These are phyloP conservation scores for Mucor lusitanicus DNA, from an alignment of 371 early-diverging fungal species.

Conservation along the genomic window DNA sequence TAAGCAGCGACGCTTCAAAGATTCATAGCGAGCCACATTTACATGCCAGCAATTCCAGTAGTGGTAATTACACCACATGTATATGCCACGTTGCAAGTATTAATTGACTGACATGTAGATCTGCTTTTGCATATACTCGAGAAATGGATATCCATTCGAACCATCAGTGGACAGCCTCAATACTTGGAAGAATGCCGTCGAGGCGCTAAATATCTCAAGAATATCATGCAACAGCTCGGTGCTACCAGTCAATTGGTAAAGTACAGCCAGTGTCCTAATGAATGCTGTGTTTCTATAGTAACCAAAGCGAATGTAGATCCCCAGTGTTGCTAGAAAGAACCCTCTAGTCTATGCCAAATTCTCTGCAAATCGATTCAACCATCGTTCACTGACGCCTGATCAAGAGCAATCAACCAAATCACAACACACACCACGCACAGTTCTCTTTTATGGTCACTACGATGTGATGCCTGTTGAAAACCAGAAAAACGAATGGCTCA, in stretches of 20 bases:
- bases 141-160: conserved; percentile 71
- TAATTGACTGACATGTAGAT: conserved; percentile 24
- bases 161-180: conserved; percentile 67
- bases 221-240: conserved; percentile 72
- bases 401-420: neutral
- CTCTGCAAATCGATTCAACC: conserved; percentile 30
- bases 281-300: too few relatives aligned
- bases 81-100: neutral
- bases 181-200: conserved; percentile 75
- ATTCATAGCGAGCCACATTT: neutral
- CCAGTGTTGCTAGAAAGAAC: conserved; percentile 66
- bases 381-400: neutral
- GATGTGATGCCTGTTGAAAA: conserved; percentile 77
- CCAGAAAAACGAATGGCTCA: conserved; percentile 58
- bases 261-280: neutral
- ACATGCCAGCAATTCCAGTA: neutral
- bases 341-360: conserved; percentile 81
- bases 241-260: conserved; percentile 65
- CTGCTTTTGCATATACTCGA: conserved; percentile 66
- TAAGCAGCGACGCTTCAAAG: conserved; percentile 6
- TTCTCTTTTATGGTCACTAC: conserved; percentile 85
- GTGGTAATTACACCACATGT: neutral
- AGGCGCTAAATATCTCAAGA: conserved; percentile 75
- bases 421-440: conserved; percentile 42
- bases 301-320: conserved; percentile 51